Evolutionary conservation across 2,329 filamentous ascomycete genomes (phyloP), one percentile per base, ranked within the genome.

Genomic region (Hypoxylon sp.): DNA sequence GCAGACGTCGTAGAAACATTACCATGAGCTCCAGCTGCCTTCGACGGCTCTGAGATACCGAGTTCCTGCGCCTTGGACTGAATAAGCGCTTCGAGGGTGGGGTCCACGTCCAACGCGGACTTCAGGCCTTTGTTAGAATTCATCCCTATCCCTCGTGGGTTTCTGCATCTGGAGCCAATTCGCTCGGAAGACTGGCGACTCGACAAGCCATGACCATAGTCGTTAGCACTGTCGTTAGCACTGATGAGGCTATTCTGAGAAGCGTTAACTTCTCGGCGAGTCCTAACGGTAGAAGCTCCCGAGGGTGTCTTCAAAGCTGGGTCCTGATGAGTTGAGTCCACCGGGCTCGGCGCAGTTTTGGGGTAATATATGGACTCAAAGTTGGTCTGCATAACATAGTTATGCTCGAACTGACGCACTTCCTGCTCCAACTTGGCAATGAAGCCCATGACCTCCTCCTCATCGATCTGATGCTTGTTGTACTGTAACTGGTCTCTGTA

Each of bases 381-480:
- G 14, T 77, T 77, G 2, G 82, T 71, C 67, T 88, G 84, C 14
- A 74, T 75, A 75, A 71, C 86, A 81, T 69, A 87, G 84, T 51
- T 83, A 77, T 53, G 75, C 70, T 87, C 84, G 61, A 88, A 87
- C 45, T 83, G 78, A 25, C 78, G 74, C 60, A 88, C 83, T 30
- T 82, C 81, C 21, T 79, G 75, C n/a, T 79, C 76, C 61, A 87
- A 73, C 34, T 78, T 73, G 34, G 78, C 72, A 2, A 78, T 81
- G 45, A 82, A 80, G 25, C 77, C 71, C 64, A 83, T 80, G 74
- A 87, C 83, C 32, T 80, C 76, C 65, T 80, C 81, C 69, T 87
- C 85, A 62, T 90, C 87, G 66, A 89, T 87, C 69, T 89, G 87
- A 67, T 89, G 86, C 68, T 82, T 84, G 73, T 90, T 89, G 78